Evolutionary conservation across 2,329 filamentous ascomycete species (phyloP).

Genomic region (Epichloe sibirici): DNA sequence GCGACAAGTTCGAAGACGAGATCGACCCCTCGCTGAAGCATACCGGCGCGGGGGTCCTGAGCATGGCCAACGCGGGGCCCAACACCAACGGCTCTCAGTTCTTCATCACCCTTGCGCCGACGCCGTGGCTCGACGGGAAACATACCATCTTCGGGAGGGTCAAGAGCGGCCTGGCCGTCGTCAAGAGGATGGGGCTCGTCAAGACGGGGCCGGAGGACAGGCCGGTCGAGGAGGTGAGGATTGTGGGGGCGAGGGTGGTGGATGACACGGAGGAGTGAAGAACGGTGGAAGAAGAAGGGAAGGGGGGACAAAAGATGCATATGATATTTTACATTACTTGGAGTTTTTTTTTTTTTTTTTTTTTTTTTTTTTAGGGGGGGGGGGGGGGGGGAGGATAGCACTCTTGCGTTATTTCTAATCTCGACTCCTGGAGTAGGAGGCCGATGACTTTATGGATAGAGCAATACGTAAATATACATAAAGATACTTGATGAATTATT

Average conservation of each 20-base stretch:
- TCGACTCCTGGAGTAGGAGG: no score
- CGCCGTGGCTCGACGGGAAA: conserved; percentile 93
- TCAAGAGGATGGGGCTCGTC: conserved; percentile 79
- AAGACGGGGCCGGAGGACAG: conserved; percentile 72
- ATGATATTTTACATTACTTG: no score
- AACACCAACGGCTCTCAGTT: conserved; percentile 94
- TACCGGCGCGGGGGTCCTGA: conserved; percentile 84
- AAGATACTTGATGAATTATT: no score
- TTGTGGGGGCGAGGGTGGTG: conserved; percentile 59
- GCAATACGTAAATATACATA: no score
- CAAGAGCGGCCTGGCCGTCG: conserved; percentile 67
- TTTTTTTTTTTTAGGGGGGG: background rate
- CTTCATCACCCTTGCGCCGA: conserved; percentile 87
- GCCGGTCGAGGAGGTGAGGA: conserved; percentile 71
- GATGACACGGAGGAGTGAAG: conserved; percentile 30
- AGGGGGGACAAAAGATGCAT: no score
- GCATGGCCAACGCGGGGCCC: conserved; percentile 90
- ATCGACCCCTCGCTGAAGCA: conserved; percentile 70
- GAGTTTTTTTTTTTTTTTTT: background rate
- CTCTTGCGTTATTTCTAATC: no score
- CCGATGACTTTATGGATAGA: no score
- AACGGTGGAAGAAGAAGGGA: background rate
- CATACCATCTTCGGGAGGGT: conserved; percentile 95
- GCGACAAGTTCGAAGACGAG: conserved; percentile 90
- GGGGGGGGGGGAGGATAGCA: no score